Conservation (phyloP, 768 basidiomycete genomes). For the Pholiota conissans region DNA sequence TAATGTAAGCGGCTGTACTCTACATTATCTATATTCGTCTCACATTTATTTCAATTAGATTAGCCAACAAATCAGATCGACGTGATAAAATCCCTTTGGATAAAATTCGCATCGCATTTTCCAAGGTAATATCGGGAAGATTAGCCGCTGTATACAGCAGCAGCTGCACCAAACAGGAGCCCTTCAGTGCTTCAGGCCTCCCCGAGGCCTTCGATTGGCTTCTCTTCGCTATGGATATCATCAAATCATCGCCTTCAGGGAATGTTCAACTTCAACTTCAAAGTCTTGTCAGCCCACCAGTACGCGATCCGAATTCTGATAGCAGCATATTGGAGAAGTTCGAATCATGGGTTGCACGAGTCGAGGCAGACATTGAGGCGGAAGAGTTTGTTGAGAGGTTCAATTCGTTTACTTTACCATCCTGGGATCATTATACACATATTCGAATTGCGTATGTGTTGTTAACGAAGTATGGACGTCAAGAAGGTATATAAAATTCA, state of each 20-base stretch:
- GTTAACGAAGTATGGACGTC: conserved; percentile 38
- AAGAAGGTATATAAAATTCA: conserved; percentile 31
- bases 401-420: conserved; percentile 29
- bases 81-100: conserved; percentile 49
- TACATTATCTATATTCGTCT: neutral
- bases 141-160: conserved; percentile 28
- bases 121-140: conserved; percentile 28
- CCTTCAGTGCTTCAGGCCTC: conserved; percentile 21
- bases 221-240: conserved; percentile 26
- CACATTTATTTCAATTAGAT: conserved; percentile 20
- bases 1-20: conserved; percentile 27
- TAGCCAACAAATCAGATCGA: conserved; percentile 66
- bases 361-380: conserved; percentile 25
- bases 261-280: neutral
- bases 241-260: conserved; percentile 10
- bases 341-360: conserved; percentile 34
- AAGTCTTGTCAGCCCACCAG: neutral
- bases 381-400: conserved; percentile 37
- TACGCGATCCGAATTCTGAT: conserved; percentile 18
- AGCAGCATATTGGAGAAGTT: conserved; percentile 32
- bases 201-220: conserved; percentile 44
- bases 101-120: conserved; percentile 40
- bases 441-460: conserved; percentile 44
- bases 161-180: conserved; percentile 13
- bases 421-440: conserved; percentile 52